These are phyloP conservation scores for Stagonosporopsis rhizophila DNA, from an alignment of 2,329 filamentous ascomycete genomes.

Conservation along the genomic window DNA sequence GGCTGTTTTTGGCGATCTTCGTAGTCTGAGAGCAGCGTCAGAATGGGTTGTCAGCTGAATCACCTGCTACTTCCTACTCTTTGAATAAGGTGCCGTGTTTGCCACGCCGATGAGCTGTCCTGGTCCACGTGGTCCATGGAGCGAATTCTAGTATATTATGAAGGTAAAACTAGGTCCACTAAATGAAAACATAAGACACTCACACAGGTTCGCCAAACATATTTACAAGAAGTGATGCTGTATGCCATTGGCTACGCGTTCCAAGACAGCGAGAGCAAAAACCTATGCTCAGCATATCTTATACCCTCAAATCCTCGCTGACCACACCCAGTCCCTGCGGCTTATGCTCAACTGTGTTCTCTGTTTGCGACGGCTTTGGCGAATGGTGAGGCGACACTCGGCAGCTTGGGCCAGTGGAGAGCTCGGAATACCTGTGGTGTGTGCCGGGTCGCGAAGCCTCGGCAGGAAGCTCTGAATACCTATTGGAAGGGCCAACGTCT, in stretches of 20 bases:
- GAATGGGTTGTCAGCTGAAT: no score
- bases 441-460: constrained; percentile 14
- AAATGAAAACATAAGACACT: not conserved
- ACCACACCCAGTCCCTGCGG: constrained; percentile 23
- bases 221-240: constrained; percentile 4
- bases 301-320: constrained; percentile 7
- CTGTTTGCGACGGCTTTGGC: constrained; percentile 24
- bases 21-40: no score
- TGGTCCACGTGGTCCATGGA: not conserved
- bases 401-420: constrained; percentile 30
- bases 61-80: not conserved
- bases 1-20: no score
- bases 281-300: not conserved
- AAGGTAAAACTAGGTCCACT: not conserved
- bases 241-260: not conserved
- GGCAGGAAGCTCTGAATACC: constrained; percentile 36
- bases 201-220: not conserved
- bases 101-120: no score
- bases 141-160: not conserved
- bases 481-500: constrained; percentile 17
- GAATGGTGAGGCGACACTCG: constrained; percentile 29
- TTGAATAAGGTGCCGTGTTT: not conserved
- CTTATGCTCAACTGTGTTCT: constrained; percentile 20
- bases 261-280: not conserved
- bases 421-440: constrained; percentile 28